Percentiles rank a stretch among this genome's conserved stretches.
Conservation (phyloP, 2,329 filamentous ascomycete genomes). For the Epichloe scottii region DNA sequence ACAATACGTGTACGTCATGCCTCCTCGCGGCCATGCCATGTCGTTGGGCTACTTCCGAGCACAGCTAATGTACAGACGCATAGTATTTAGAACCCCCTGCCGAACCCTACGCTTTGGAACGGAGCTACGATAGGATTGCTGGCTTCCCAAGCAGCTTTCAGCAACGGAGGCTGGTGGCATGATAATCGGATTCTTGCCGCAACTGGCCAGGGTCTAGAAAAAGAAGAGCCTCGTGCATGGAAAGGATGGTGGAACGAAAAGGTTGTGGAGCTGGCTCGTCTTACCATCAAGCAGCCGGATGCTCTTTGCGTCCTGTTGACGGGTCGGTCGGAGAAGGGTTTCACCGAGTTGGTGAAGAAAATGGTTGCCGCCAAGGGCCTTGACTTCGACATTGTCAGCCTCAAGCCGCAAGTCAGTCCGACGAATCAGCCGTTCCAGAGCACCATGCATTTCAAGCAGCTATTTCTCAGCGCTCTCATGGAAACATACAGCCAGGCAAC, state of each 20-base stretch:
- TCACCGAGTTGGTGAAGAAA: conserved; percentile 65
- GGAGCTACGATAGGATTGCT: conserved; percentile 64
- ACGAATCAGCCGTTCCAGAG: conserved; percentile 63
- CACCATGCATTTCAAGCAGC: conserved; percentile 89
- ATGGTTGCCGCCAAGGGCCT: conserved; percentile 69
- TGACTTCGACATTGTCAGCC: conserved; percentile 74
- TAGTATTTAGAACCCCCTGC: conserved; percentile 87
- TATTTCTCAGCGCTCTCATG: conserved; percentile 67
- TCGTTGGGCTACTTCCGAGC: not conserved
- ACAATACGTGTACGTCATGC: conserved; percentile 66
- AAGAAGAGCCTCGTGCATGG: conserved; percentile 77
- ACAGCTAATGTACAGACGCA: not conserved
- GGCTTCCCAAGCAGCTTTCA: conserved; percentile 61
- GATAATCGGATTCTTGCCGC: conserved; percentile 74
- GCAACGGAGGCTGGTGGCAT: conserved; percentile 94
- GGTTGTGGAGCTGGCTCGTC: conserved; percentile 64
- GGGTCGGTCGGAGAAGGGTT: conserved; percentile 66
- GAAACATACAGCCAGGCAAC: conserved; percentile 73
- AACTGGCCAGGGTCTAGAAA: conserved; percentile 70
- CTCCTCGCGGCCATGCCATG: not conserved
- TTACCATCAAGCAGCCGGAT: conserved; percentile 76
- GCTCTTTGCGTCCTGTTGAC: conserved; percentile 78
- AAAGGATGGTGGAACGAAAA: conserved; percentile 94
- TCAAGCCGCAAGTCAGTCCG: conserved; percentile 78
- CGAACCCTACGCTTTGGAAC: conserved; percentile 82